Evolutionary conservation across 805 yeast genomes (phyloP).

Genomic region (Wickerhamomyces sydowiorum): DNA sequence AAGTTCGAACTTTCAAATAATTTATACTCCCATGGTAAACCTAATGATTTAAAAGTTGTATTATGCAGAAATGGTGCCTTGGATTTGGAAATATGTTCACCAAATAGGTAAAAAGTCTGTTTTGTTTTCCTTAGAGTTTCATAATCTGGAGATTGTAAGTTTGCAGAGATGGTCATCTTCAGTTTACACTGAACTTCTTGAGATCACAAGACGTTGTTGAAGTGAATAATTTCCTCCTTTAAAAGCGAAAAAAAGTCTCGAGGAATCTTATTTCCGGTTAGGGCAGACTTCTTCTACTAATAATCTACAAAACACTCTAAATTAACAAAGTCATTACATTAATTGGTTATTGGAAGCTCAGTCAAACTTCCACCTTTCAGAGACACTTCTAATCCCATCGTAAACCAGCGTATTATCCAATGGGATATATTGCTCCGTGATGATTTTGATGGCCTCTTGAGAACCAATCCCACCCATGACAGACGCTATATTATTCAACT

Average conservation of each 20-base stretch:
- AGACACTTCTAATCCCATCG: slow-evolving; percentile 61
- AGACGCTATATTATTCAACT: slow-evolving; percentile 55
- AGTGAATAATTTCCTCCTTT: too few species aligned
- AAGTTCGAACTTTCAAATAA: slow-evolving; percentile 17
- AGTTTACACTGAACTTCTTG: too few species aligned
- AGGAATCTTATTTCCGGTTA: too few species aligned
- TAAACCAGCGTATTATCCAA: slow-evolving; percentile 62
- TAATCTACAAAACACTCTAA: too few species aligned
- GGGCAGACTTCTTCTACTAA: too few species aligned
- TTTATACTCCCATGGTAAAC: slow-evolving; percentile 17
- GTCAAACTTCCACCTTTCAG: slow-evolving; percentile 22
- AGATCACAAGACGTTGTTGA: too few species aligned
- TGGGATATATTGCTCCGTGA: slow-evolving; percentile 80
- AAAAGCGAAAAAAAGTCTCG: too few species aligned
- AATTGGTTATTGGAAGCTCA: too few species aligned
- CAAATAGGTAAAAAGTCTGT: slow-evolving; percentile 18
- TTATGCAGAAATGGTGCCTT: slow-evolving; percentile 20
- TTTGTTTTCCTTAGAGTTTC: background rate
- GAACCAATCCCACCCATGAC: slow-evolving; percentile 81
- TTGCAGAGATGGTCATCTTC: background rate
- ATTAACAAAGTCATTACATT: too few species aligned
- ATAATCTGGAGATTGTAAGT: slow-evolving; percentile 4
- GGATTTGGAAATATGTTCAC: slow-evolving; percentile 18
- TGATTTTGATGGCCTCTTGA: slow-evolving; percentile 73
- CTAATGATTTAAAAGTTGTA: slow-evolving; percentile 12